Evolutionary conservation across 805 yeast genomes (phyloP).

Genomic region (Nakazawaea siamensis): DNA sequence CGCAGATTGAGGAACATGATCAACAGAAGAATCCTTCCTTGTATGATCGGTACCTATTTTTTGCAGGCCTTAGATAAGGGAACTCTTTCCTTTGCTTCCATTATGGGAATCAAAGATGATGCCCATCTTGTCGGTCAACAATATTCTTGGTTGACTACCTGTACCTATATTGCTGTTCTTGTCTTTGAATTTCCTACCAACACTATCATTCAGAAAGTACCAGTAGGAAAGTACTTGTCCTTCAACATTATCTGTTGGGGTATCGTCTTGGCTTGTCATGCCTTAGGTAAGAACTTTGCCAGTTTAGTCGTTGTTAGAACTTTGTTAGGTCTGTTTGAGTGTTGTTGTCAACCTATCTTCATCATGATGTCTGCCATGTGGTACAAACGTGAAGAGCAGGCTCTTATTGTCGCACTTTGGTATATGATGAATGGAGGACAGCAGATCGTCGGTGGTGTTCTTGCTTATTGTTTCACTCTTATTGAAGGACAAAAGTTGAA

Average conservation of each 20-base stretch:
- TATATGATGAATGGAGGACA: slow-evolving; percentile 32
- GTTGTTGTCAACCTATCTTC: slow-evolving; percentile 33
- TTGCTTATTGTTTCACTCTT: slow-evolving; percentile 24
- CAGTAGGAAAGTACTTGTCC: slow-evolving; percentile 25
- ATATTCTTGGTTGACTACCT: slow-evolving; percentile 15
- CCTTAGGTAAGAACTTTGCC: slow-evolving; percentile 34
- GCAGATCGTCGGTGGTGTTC: slow-evolving; percentile 19
- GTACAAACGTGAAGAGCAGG: slow-evolving; percentile 34
- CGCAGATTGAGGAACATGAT: slow-evolving; percentile 17
- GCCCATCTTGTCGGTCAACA: slow-evolving; percentile 20
- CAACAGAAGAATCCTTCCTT: slow-evolving; percentile 29
- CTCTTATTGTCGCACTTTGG: slow-evolving; percentile 44
- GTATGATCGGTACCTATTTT: slow-evolving; percentile 38
- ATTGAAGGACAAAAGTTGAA: slow-evolving; percentile 18
- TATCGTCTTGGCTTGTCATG: slow-evolving; percentile 34
- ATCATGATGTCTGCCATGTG: slow-evolving; percentile 43
- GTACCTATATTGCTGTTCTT: slow-evolving; percentile 31
- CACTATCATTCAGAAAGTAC: slow-evolving; percentile 25
- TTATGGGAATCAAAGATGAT: slow-evolving; percentile 17
- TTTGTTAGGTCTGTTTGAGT: slow-evolving; percentile 42
- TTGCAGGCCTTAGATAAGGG: slow-evolving; percentile 53
- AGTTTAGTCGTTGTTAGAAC: slow-evolving; percentile 41
- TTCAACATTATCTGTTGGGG: slow-evolving; percentile 32
- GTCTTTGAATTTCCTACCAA: slow-evolving; percentile 27
- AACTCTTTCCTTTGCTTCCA: slow-evolving; percentile 24